phyloP scores from a whole-genome alignment of 176 grass and related monocot species.

The Saccharum spontaneum region DNA sequence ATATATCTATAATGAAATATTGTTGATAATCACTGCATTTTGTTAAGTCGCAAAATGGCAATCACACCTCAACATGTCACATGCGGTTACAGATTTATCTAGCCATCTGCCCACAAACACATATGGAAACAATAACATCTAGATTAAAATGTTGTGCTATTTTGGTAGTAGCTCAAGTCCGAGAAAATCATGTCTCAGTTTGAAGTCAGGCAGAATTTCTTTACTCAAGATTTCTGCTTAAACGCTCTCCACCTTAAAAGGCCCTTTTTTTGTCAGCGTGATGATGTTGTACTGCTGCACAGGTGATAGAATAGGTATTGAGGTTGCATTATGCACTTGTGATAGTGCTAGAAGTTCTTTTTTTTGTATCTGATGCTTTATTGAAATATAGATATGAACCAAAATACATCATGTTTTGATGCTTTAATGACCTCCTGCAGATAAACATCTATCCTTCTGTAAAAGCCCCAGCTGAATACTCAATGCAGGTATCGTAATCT shows the following conservation, averaged over 20 bases:
- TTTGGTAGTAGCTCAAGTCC: neutral
- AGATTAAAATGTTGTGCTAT: neutral
- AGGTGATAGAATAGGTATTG: neutral
- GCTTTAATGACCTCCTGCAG: conserved; percentile 38
- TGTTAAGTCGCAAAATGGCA: neutral
- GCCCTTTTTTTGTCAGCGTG: neutral
- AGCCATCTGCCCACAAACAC: neutral
- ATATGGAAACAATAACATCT: neutral
- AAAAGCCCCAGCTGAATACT: conserved; percentile 73
- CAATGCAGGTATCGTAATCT: conserved; percentile 56
- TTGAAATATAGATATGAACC: conserved; percentile 20
- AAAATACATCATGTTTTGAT: neutral
- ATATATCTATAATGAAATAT: neutral
- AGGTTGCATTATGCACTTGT: neutral
- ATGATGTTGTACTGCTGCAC: neutral
- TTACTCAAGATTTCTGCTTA: neutral
- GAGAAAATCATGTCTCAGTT: neutral
- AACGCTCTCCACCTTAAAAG: neutral
- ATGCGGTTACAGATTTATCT: neutral
- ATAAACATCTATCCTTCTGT: conserved; percentile 67
- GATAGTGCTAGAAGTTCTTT: neutral
- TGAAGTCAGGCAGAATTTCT: neutral
- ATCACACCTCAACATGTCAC: neutral
- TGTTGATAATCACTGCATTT: neutral
- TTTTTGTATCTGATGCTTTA: neutral